A percentile compares a stretch with the other conserved stretches of the same genome.
These are phyloP conservation scores for Sphaerulina vaccinii DNA, from an alignment of 2,329 filamentous ascomycete species.

Conservation along the genomic window DNA sequence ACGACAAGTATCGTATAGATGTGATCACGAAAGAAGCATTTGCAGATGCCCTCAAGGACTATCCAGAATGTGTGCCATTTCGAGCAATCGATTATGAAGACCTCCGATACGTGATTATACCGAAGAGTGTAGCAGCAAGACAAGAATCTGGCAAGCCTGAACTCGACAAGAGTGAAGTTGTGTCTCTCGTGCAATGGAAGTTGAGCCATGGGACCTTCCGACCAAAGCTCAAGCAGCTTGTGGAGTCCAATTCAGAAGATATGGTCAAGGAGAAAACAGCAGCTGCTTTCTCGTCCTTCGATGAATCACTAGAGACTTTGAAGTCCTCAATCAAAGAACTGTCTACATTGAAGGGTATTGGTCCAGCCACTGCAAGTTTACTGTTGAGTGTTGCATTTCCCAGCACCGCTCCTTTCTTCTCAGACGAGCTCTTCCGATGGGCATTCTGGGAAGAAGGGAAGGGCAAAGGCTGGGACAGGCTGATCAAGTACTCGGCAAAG, in stretches of 20 bases:
- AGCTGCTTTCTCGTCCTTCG: conserved; percentile 53
- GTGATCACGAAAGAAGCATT: conserved; percentile 29
- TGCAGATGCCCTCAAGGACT: conserved; percentile 27
- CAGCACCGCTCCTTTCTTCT: conserved; percentile 67
- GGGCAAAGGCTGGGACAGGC: conserved; percentile 44
- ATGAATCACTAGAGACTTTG: conserved; percentile 24
- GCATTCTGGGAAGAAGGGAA: conserved; percentile 52
- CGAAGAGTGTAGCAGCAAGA: not conserved
- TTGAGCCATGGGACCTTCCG: conserved; percentile 58
- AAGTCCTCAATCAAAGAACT: conserved; percentile 54
- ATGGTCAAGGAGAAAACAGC: conserved; percentile 51
- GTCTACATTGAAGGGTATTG: conserved; percentile 67
- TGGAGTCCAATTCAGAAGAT: conserved; percentile 58
- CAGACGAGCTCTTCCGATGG: conserved; percentile 77
- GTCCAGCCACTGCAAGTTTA: conserved; percentile 75
- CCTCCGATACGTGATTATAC: conserved; percentile 59
- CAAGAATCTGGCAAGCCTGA: conserved; percentile 23
- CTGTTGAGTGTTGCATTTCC: conserved; percentile 66
- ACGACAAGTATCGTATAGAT: conserved; percentile 17
- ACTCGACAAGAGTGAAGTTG: conserved; percentile 59
- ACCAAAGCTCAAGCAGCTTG: conserved; percentile 46
- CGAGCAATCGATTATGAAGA: conserved; percentile 58
- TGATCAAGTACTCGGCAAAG: conserved; percentile 67
- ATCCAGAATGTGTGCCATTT: conserved; percentile 27
- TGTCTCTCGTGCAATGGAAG: conserved; percentile 68